Percentiles rank a stretch among this genome's conserved stretches.
phyloP scores from a whole-genome alignment of 2,329 filamentous ascomycete species.

The Rugonectria rugulosa region DNA sequence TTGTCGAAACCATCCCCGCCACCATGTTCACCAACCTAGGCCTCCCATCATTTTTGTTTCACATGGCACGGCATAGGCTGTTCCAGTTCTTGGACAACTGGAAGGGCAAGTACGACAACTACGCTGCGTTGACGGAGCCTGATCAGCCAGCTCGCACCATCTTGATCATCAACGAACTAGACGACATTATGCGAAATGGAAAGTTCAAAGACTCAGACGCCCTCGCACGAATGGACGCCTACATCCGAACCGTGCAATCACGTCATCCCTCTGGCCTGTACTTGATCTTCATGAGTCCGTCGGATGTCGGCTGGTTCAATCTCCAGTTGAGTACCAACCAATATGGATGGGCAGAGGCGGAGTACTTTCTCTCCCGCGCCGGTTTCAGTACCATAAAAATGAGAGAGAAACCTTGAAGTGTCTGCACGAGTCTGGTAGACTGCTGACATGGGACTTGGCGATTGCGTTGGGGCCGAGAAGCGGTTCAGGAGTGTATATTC shows the following conservation, averaged over 20 bases:
- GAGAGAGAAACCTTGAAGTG: no score
- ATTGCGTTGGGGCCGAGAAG: no score
- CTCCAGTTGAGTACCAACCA: neutral
- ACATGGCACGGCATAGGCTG: neutral
- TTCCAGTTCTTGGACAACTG: neutral
- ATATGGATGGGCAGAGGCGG: neutral
- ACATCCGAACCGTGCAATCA: neutral
- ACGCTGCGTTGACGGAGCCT: neutral
- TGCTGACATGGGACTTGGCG: no score
- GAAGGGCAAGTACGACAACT: neutral
- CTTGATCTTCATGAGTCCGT: neutral
- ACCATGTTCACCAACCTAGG: neutral
- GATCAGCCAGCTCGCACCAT: neutral
- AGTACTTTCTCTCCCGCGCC: no score
- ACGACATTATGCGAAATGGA: neutral
- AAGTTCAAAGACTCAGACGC: neutral
- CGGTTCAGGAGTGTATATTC: no score
- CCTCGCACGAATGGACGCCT: neutral
- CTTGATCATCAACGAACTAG: neutral
- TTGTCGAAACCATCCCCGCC: conserved; percentile 1
- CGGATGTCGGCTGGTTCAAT: neutral
- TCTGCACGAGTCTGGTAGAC: no score
- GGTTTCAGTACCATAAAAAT: no score
- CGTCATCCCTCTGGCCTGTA: neutral
- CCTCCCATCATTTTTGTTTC: neutral